These are phyloP conservation scores for Byssoonygena ceratinophila DNA, from an alignment of 2,329 filamentous ascomycete genomes.

Conservation along the genomic window DNA sequence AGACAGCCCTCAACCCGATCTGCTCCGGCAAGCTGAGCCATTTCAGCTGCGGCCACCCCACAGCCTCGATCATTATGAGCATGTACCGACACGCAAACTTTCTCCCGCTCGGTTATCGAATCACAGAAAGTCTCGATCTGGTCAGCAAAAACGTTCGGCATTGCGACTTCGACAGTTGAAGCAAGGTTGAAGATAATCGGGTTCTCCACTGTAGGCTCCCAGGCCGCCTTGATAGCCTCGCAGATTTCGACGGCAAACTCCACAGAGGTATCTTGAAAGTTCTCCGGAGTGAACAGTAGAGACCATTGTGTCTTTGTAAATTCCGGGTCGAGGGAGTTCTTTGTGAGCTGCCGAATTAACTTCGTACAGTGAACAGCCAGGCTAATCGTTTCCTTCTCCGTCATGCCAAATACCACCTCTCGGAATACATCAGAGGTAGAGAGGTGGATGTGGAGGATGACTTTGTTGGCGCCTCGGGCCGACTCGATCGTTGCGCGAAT, in stretches of 20 bases:
- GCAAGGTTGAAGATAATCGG: conserved; percentile 96
- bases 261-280: conserved; percentile 79
- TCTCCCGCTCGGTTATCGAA: conserved; percentile 72
- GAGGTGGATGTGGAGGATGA: conserved; percentile 88
- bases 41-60: conserved; percentile 76
- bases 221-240: conserved; percentile 85
- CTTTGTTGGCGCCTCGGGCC: conserved; percentile 80
- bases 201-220: conserved; percentile 67
- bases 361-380: conserved; percentile 78
- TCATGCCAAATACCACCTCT: conserved; percentile 77
- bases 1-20: conserved; percentile 89
- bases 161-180: conserved; percentile 88
- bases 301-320: conserved; percentile 38
- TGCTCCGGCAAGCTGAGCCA: conserved; percentile 93
- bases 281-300: conserved; percentile 42
- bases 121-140: conserved; percentile 92
- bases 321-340: conserved; percentile 52
- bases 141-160: conserved; percentile 91
- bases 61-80: conserved; percentile 92
- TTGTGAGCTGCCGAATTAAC: conserved; percentile 80
- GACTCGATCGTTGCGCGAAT: conserved; percentile 84
- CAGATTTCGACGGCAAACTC: conserved; percentile 77
- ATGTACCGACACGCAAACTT: conserved; percentile 79
- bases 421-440: conserved; percentile 95
- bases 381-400: conserved; percentile 67